Evolutionary conservation across 225 moss, liverwort and hornwort species (phyloP), one percentile per base, ranked within the genome.

Genomic region (Neckera pumila): DNA sequence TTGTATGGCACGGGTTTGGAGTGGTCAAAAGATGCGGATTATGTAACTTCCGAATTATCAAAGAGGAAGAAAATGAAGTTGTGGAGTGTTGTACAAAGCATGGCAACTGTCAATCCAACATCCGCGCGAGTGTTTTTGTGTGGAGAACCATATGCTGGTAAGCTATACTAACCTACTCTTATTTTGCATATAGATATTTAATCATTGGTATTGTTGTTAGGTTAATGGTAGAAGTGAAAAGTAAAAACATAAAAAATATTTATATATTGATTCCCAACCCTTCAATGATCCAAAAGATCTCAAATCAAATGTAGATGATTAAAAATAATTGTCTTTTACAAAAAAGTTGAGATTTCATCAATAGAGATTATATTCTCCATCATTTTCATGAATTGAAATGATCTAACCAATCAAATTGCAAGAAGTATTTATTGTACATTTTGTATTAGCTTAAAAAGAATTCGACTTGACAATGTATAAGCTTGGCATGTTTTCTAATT

Each of bases 1-100:
- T 71, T 71, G 14, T 0, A 0, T 40, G 4, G 4, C 0, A 42
- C 14, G 1, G 2, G 14, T 7, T 42, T 71, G 25, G 0, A 0
- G 0, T 0, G 4, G 1, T 14, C 70, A 1, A 13, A 14, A 40
- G 70, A 70, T 40, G 70, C 8, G 1, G 14, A 40, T 3, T 70
- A 70, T 25, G 4, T 70, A 25, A 25, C 2, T 70, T 70, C 8
- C 0, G 7, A 25, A 70, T 25, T 70, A 14, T 40, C 70, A 25
- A 70, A 25, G 14, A 25, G 4, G 7, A 70, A 70, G 40, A 70
- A 40, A 40, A 22, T 69, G 22, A 70, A 40, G 3, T 4, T 40
- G 8, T 14, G 2, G 14, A 3, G 2, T 14, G 1, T 25, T 40
- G 14, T 70, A 4, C 40, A 40, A 70, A 40, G 40, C 2, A 40